Percentiles rank a stretch among this genome's conserved stretches.
Evolutionary conservation across 495 filamentous ascomycete genomes (phyloP).

Genomic region (Aspergillus affinis): DNA sequence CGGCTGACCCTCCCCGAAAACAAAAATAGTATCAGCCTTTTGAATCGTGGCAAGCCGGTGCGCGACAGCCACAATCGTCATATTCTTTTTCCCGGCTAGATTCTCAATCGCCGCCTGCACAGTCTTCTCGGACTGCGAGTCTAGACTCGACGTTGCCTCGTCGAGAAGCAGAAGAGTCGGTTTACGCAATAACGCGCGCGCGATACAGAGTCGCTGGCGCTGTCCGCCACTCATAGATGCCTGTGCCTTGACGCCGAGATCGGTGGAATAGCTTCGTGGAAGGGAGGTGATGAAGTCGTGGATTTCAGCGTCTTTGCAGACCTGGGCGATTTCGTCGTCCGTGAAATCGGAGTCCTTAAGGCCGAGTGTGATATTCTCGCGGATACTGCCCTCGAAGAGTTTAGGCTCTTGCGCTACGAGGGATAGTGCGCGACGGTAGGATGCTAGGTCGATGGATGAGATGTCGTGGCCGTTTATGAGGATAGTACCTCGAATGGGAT

Average conservation of each 20-base stretch:
- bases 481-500: constrained; percentile 52
- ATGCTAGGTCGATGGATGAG: constrained; percentile 33
- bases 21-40: constrained; percentile 70
- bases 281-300: constrained; percentile 58
- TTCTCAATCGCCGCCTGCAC: constrained; percentile 65
- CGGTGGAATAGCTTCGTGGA: constrained; percentile 40
- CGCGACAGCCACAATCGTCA: constrained; percentile 69
- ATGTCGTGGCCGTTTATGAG: constrained; percentile 52
- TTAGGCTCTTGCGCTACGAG: constrained; percentile 64
- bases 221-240: constrained; percentile 68
- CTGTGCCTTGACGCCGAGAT: constrained; percentile 36
- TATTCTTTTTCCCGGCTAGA: constrained; percentile 45
- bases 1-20: constrained; percentile 51
- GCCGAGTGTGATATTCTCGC: constrained; percentile 60
- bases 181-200: constrained; percentile 64
- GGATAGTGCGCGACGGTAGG: constrained; percentile 54
- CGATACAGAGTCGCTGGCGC: constrained; percentile 68
- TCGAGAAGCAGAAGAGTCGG: constrained; percentile 67
- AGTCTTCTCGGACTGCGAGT: constrained; percentile 64
- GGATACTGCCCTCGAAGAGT: constrained; percentile 62
- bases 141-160: constrained; percentile 68
- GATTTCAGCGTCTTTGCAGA: constrained; percentile 56
- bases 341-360: constrained; percentile 45
- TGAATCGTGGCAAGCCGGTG: constrained; percentile 70
- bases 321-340: constrained; percentile 52